Base-by-base conservation (phyloP, 2,329 filamentous ascomycete species). In the Fusarium camptoceras region DNA sequence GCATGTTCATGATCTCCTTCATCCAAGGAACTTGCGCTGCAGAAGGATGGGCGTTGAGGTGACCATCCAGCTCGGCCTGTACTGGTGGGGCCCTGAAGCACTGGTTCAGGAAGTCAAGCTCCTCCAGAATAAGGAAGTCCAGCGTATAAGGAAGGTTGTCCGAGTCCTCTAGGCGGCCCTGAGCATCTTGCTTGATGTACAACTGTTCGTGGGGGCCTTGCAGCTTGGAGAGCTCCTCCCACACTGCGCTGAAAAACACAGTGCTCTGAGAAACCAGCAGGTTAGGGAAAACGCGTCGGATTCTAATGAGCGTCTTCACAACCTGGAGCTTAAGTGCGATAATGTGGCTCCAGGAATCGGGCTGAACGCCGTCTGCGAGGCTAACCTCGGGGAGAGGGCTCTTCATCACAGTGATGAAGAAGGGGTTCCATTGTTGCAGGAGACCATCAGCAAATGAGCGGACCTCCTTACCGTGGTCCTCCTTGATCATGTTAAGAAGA, bases 401-500 rank as follows among this genome's bases (percentile, higher is more conserved):
- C 81, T 96, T 94, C 78, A 98, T 84, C 11, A 92, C 89, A 41
- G 88, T 86, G 72, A 94, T 86, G 83, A 98, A 96, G 83, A 97
- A 97, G 7, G 94, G 93, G 67, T 93, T 91, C 96, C 96, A 99
- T 53, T 88, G 88, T 73, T 86, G 87, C 50, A 98, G 85, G 0
- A 94, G 89, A 76, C 97, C 92, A 66, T 97, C 93, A 55, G 95
- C 94, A 78, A 99, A 99, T 2, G 86, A 87, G 80, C 93, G 96
- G 66, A 98, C 94, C 58, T 93, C 93, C 61, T 87, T 87, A 76
- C 93, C 92, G 81, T 98, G 93, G 73, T 97, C 93, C 72, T 97
- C 94, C 85, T 97, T 92, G 71, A 98, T 92, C 88, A 98, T 97
- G 81, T 98, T 94, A 83, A 99, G 88, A 59, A 96, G 93, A 78